These are phyloP conservation scores for Dendrobium catenatum DNA, from an alignment of 106 monocot species.

Conservation along the genomic window DNA sequence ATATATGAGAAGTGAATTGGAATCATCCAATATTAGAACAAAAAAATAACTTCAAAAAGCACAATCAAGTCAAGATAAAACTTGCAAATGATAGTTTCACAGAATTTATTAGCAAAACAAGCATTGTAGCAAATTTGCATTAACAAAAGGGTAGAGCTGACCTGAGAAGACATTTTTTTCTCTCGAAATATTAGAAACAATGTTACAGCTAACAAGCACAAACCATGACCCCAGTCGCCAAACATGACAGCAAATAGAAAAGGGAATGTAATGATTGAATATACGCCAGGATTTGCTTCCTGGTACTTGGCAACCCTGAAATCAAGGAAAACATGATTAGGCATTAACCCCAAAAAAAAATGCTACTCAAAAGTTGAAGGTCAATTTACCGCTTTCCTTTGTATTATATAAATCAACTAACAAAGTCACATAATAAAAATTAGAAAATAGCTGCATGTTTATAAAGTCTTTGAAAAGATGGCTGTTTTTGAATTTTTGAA, in stretches of 20 bases:
- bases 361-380: background rate
- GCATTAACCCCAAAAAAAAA: background rate
- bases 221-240: slow-evolving; percentile 99
- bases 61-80: background rate
- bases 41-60: background rate
- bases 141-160: slow-evolving; percentile 14
- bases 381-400: background rate
- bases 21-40: background rate
- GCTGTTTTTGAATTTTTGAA: background rate
- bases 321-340: background rate
- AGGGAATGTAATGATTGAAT: slow-evolving; percentile 89
- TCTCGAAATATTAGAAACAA: slow-evolving; percentile 60
- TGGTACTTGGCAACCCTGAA: slow-evolving; percentile 90
- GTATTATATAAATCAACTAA: background rate
- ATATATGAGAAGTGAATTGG: background rate
- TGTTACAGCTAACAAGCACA: slow-evolving; percentile 74
- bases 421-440: background rate
- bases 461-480: background rate
- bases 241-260: slow-evolving; percentile 99
- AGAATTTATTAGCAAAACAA: background rate
- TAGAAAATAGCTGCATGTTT: background rate
- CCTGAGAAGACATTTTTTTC: slow-evolving; percentile 89
- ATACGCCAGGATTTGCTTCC: slow-evolving; percentile 99
- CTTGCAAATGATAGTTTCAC: background rate
- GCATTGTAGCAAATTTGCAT: background rate